Evolutionary conservation across 768 basidiomycete species (phyloP).

Genomic region (Auricularia sp.): DNA sequence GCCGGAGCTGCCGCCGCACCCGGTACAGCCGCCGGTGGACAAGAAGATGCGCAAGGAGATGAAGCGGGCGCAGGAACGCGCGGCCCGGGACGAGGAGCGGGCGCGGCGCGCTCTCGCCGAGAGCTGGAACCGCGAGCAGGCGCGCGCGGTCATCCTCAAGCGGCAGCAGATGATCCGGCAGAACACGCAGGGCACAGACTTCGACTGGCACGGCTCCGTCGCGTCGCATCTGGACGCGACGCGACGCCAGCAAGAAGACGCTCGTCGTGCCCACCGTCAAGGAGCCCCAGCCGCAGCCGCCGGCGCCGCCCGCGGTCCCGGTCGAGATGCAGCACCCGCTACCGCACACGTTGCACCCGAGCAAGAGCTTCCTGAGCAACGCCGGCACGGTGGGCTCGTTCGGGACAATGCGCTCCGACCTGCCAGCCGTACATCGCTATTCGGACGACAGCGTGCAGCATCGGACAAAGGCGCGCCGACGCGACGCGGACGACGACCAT

Average conservation of each 20-base stretch:
- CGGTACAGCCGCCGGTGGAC: constrained; percentile 13
- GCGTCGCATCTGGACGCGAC: constrained; percentile 5
- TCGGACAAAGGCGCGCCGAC: constrained; percentile 64
- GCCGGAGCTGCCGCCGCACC: constrained; percentile 37
- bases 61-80: constrained; percentile 73
- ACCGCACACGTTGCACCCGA: background rate
- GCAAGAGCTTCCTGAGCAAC: background rate
- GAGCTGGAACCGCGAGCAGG: constrained; percentile 74
- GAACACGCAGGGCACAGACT: constrained; percentile 37
- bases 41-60: constrained; percentile 43
- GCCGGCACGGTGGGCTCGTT: background rate
- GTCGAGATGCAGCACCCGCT: background rate
- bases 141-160: constrained; percentile 87
- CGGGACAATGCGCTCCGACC: background rate
- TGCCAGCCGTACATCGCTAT: constrained; percentile 17
- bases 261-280: constrained; percentile 24
- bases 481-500: constrained; percentile 84
- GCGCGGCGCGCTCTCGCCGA: constrained; percentile 69
- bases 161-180: constrained; percentile 66
- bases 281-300: constrained; percentile 48
- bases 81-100: constrained; percentile 73
- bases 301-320: constrained; percentile 44
- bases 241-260: constrained; percentile 29
- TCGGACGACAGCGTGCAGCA: constrained; percentile 34
- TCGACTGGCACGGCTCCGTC: constrained; percentile 46